phyloP scores from a whole-genome alignment of 768 basidiomycete genomes.

The Cystofilobasidium macerans region DNA sequence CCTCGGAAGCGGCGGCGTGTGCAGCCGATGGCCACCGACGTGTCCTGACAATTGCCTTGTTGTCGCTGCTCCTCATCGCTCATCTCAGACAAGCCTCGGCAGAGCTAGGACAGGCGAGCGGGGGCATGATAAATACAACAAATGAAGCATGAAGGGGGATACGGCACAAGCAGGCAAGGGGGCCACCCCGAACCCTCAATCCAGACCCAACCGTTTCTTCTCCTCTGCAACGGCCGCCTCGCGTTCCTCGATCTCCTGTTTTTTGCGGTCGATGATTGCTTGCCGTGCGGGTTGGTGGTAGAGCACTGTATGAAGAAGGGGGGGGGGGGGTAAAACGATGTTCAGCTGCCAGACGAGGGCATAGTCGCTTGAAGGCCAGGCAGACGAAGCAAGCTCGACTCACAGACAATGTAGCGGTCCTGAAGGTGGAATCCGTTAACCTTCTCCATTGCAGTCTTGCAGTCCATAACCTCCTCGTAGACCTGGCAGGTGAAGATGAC shows the following conservation, averaged over 20 bases:
- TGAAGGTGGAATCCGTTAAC: constrained; percentile 26
- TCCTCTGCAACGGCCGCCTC: constrained; percentile 25
- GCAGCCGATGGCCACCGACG: no score
- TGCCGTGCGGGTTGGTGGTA: constrained; percentile 25
- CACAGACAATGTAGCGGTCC: constrained; percentile 26
- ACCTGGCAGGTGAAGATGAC: no score
- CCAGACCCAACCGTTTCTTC: constrained; percentile 24
- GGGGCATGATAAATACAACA: constrained; percentile 1
- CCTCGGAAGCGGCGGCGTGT: no score
- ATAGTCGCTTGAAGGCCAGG: background rate
- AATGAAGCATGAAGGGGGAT: background rate
- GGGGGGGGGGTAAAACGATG: background rate
- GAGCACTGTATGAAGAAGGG: constrained; percentile 3
- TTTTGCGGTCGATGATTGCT: constrained; percentile 11
- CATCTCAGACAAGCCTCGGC: no score
- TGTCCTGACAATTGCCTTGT: no score
- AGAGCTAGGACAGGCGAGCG: background rate
- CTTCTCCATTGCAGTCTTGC: constrained; percentile 25
- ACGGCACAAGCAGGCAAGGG: no score
- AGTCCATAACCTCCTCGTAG: constrained; percentile 21
- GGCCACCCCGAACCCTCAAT: background rate
- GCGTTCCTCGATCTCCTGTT: constrained; percentile 24
- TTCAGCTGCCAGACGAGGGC: no score
- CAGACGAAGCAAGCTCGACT: background rate
- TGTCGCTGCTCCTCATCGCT: no score